Conservation (phyloP, 192 early-diverging fungal genomes). For the Spizellomyces punctatus region DNA sequence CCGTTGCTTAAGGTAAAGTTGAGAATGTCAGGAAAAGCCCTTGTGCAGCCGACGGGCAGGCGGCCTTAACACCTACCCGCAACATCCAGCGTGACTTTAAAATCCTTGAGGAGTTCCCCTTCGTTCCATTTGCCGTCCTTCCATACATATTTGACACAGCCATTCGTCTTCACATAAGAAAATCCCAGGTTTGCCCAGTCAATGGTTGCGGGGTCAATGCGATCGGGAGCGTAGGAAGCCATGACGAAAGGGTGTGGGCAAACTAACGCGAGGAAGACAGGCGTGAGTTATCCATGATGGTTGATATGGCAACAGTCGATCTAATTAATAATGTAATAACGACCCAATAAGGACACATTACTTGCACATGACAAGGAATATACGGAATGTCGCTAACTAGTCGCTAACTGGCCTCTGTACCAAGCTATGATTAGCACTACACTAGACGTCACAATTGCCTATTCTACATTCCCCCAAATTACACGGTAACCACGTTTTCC, state of each 20-base stretch:
- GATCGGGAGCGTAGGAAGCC: not conserved
- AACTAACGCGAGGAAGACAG: not conserved
- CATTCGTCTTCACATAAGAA: conserved; percentile 64
- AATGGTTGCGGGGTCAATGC: conserved; percentile 37
- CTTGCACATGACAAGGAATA: too few species aligned
- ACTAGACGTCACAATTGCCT: too few species aligned
- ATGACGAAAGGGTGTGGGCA: not conserved
- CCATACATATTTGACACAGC: conserved; percentile 66
- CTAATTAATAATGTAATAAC: not conserved
- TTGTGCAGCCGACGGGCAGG: not conserved
- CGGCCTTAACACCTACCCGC: conserved; percentile 39
- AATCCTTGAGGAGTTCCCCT: conserved; percentile 56
- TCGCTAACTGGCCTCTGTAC: too few species aligned
- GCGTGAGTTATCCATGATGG: not conserved
- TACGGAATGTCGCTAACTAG: too few species aligned
- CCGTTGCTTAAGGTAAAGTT: conserved; percentile 46
- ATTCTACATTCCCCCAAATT: too few species aligned
- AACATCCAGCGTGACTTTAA: conserved; percentile 64
- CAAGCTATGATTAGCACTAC: too few species aligned
- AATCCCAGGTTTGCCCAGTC: conserved; percentile 73
- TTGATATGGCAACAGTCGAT: conserved; percentile 3
- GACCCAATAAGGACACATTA: too few species aligned
- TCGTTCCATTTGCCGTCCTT: conserved; percentile 62
- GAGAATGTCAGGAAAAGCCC: not conserved
- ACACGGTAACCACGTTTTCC: conserved; percentile 17